phyloP scores from a whole-genome alignment of 305 asterid genomes.

The Solanum hybrid region DNA sequence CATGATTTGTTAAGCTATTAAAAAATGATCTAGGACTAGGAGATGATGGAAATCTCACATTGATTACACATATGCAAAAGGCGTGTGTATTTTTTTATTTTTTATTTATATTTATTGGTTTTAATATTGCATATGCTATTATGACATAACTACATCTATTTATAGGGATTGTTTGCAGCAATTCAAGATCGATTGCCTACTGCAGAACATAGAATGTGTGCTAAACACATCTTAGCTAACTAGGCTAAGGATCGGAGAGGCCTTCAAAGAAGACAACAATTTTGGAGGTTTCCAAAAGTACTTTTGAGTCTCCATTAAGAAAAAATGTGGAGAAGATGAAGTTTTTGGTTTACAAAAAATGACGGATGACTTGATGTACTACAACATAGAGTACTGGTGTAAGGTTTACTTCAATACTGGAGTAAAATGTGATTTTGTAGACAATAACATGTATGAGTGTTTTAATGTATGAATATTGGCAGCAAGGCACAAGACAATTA shows the following conservation, averaged over 20 bases:
- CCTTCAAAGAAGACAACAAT: background rate
- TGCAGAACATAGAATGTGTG: background rate
- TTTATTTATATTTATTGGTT: too few species aligned
- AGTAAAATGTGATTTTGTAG: too few species aligned
- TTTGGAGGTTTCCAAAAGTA: background rate
- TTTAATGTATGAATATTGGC: too few species aligned
- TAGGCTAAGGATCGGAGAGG: background rate
- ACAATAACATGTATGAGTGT: too few species aligned
- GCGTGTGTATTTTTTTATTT: background rate
- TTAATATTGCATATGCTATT: background rate
- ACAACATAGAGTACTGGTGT: too few species aligned
- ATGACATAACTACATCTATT: background rate
- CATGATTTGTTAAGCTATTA: background rate
- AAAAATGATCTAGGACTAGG: background rate
- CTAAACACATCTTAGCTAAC: background rate
- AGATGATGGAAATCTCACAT: background rate
- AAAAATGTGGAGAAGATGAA: background rate
- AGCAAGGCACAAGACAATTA: too few species aligned
- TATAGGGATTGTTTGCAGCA: background rate
- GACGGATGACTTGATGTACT: background rate
- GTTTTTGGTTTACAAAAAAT: background rate
- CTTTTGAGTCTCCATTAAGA: background rate
- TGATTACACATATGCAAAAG: background rate
- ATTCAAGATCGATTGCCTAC: background rate
- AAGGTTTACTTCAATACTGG: too few species aligned